Base-by-base conservation (phyloP, 768 basidiomycete genomes). In the Tubosaeta sp. region DNA sequence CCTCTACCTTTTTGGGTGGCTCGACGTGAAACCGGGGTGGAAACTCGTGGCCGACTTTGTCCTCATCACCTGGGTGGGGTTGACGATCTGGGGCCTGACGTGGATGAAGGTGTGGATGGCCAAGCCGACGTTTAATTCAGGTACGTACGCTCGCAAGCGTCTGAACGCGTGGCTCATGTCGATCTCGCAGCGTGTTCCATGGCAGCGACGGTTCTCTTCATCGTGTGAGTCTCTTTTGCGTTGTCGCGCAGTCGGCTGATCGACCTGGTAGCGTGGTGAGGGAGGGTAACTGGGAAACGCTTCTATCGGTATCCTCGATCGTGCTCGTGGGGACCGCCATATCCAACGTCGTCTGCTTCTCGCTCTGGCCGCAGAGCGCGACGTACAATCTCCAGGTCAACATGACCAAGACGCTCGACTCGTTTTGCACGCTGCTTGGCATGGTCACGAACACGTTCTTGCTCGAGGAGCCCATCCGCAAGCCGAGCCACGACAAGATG, bases 101-200 rank as follows among this genome's bases (percentile, higher is more conserved):
- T 98, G 90, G 88, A 81, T 86, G 71, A 98, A 97, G 67, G 79
- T 89, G 2, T 91, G 87, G 84, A 91, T 98, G 78, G 78, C 74
- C 11, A 94, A 87, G 62, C 90, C 91, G 2, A 84, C 86, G 18
- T 96, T 93, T 61, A 92, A 92, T 60, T 86, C 90, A n/a, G 90
- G 89, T 82, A 62, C 53, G 73, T 32, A 2, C 6, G 21, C 10
- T 2, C 5, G 16, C 14, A 8, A 2, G 4, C 7, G 27, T 31
- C 12, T 4, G 13, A 41, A 12, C 18, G 29, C 4, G 43, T 24
- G 5, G 24, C 24, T 55, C 19, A 50, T 40, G 34, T 14, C 51
- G 32, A 51, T 22, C 21, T 16, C 38, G 48, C 46, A 88, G 90
- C 90, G 10, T 88, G 87, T 59, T 90, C 86, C 54, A 92, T 92